phyloP scores from a whole-genome alignment of 345 rosid species.

The Salix arbutifolia region DNA sequence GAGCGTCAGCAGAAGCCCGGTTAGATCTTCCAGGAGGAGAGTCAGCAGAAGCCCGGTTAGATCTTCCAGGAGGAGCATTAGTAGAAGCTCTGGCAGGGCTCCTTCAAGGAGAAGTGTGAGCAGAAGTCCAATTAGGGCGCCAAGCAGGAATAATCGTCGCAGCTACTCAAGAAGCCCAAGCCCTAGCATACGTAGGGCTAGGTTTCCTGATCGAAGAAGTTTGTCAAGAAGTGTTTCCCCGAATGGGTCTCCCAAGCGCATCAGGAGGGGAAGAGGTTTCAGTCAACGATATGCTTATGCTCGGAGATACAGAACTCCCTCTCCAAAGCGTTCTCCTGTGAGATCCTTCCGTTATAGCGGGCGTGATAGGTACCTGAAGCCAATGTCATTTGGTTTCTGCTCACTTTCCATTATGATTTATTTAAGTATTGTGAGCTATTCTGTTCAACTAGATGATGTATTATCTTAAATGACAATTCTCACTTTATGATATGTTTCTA shows the following conservation, averaged over 20 bases:
- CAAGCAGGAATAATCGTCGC: constrained; percentile 49
- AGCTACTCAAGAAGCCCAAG: constrained; percentile 64
- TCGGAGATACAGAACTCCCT: constrained; percentile 77
- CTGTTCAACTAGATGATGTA: neutral
- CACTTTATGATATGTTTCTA: constrained; percentile 15
- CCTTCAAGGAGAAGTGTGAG: constrained; percentile 49
- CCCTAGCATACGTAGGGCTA: constrained; percentile 42
- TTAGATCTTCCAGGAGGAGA: constrained; percentile 42
- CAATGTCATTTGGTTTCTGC: neutral
- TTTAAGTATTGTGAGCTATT: neutral
- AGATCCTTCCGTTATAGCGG: constrained; percentile 64
- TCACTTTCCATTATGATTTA: neutral
- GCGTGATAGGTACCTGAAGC: constrained; percentile 57
- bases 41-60: constrained; percentile 36
- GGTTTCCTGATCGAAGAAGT: constrained; percentile 76
- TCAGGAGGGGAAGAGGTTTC: constrained; percentile 91
- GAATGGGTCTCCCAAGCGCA: constrained; percentile 68
- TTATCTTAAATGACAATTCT: neutral
- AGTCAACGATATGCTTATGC: constrained; percentile 87
- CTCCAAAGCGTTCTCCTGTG: constrained; percentile 83
- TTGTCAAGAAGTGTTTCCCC: constrained; percentile 81
- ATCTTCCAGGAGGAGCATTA: constrained; percentile 35
- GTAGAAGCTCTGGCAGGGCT: constrained; percentile 48
- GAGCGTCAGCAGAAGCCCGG: constrained; percentile 45
- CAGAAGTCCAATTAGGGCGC: constrained; percentile 53